Conservation (phyloP, 139 green algal species). For the Tetradesmus lagerheimii region DNA sequence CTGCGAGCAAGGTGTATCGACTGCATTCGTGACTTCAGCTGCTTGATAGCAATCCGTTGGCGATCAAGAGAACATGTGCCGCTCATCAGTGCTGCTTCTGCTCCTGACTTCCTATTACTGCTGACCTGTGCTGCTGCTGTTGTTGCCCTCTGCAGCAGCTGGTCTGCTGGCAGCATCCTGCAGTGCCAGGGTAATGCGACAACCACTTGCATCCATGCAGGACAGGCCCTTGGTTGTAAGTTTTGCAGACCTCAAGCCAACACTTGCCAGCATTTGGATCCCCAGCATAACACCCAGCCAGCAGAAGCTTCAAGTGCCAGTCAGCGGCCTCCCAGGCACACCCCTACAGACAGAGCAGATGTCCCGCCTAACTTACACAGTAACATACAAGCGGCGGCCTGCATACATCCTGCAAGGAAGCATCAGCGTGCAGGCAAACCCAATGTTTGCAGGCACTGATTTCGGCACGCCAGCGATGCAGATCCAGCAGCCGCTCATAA, state of each 20-base stretch:
- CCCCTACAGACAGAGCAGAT: not conserved
- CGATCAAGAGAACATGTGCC: no score
- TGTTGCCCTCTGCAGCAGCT: not conserved
- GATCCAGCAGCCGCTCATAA: conserved; percentile 22
- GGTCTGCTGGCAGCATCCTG: not conserved
- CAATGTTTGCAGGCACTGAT: not conserved
- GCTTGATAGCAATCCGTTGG: no score
- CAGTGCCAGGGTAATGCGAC: not conserved
- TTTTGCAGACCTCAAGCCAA: conserved; percentile 16
- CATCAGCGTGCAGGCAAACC: not conserved
- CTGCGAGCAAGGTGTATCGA: no score
- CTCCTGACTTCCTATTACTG: not conserved
- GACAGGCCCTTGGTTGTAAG: not conserved
- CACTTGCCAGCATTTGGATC: not conserved
- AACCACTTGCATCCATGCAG: not conserved
- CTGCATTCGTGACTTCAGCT: no score
- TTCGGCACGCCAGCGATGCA: not conserved
- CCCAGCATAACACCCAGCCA: conserved; percentile 1
- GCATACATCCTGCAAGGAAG: conserved; percentile 25
- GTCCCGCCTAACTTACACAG: conserved; percentile 21
- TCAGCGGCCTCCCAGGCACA: conserved; percentile 19
- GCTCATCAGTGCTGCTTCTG: not conserved
- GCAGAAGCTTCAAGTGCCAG: conserved; percentile 6
- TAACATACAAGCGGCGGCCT: conserved; percentile 21
- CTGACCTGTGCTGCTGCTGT: not conserved